phyloP scores from a whole-genome alignment of 2,329 filamentous ascomycete species.

The Zymoseptoria brevis region DNA sequence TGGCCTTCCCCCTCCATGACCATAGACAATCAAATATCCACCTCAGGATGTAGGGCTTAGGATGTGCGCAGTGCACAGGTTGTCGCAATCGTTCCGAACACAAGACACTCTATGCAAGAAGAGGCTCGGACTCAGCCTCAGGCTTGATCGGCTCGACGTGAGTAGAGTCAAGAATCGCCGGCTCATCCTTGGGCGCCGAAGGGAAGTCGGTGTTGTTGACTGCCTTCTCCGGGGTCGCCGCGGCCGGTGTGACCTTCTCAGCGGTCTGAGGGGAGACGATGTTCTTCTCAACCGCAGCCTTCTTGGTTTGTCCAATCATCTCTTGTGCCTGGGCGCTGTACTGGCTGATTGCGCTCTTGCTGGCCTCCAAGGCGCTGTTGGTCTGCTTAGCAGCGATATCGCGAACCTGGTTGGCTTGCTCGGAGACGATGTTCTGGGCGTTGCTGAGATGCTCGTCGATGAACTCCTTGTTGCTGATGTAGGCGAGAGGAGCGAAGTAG shows the following conservation, averaged over 20 bases:
- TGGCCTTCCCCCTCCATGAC: neutral
- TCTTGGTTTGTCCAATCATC: slow-evolving; percentile 38
- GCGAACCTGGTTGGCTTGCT: slow-evolving; percentile 53
- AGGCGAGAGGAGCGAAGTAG: slow-evolving; percentile 55
- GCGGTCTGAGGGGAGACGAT: slow-evolving; percentile 29
- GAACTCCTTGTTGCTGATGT: slow-evolving; percentile 57
- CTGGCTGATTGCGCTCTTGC: slow-evolving; percentile 52
- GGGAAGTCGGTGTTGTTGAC: slow-evolving; percentile 16
- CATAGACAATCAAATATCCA: neutral
- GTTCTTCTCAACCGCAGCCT: slow-evolving; percentile 29
- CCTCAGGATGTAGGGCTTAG: neutral
- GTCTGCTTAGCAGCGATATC: slow-evolving; percentile 54
- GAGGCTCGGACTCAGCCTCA: slow-evolving; percentile 10
- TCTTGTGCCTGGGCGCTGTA: slow-evolving; percentile 55
- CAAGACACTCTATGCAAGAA: slow-evolving; percentile 4
- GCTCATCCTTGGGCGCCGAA: slow-evolving; percentile 17
- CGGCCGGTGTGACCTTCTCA: slow-evolving; percentile 16
- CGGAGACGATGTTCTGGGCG: slow-evolving; percentile 45
- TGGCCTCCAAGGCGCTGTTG: slow-evolving; percentile 48
- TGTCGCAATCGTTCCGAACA: neutral
- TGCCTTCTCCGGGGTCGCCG: slow-evolving; percentile 12
- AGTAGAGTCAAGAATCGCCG: slow-evolving; percentile 11
- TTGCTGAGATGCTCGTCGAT: slow-evolving; percentile 55
- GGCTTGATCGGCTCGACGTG: slow-evolving; percentile 9
- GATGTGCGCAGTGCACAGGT: neutral